Conservation (phyloP, 495 filamentous ascomycete species). For the Staphylotrichum tortipilum region DNA sequence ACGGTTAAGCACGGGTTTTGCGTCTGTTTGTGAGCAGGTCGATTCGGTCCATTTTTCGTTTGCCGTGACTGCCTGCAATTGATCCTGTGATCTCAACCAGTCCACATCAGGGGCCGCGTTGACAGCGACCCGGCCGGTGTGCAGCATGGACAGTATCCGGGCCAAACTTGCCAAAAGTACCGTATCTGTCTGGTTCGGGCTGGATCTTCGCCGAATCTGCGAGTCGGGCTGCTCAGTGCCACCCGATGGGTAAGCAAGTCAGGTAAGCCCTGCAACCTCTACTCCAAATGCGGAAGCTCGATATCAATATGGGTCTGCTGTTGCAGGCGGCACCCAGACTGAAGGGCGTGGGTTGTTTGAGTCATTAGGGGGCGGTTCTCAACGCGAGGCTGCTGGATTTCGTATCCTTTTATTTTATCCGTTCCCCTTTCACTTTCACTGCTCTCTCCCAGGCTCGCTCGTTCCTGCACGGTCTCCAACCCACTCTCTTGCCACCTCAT, state of each 20-base stretch:
- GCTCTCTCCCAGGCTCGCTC: no score
- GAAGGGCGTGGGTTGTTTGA: not conserved
- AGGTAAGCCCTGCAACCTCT: not conserved
- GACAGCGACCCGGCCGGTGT: no score
- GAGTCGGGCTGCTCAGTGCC: not conserved
- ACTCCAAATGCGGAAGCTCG: conserved; percentile 11
- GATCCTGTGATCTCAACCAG: not conserved
- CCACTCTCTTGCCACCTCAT: no score
- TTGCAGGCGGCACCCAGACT: not conserved
- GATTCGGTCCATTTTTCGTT: not conserved
- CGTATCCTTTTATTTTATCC: not conserved
- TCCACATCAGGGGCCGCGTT: no score
- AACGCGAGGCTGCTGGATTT: not conserved
- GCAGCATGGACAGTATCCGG: no score
- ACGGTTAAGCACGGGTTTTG: conserved; percentile 24
- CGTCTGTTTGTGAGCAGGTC: conserved; percentile 11
- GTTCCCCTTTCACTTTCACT: not conserved
- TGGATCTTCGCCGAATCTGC: not conserved
- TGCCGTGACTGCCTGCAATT: conserved; percentile 1
- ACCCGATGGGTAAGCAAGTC: not conserved
- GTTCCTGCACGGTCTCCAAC: no score
- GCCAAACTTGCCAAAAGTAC: no score
- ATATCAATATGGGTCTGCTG: not conserved
- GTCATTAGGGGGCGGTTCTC: no score
- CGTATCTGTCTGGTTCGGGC: not conserved